Evolutionary conservation across 2,329 filamentous ascomycete genomes (phyloP).

Genomic region (Beauveria varroae): DNA sequence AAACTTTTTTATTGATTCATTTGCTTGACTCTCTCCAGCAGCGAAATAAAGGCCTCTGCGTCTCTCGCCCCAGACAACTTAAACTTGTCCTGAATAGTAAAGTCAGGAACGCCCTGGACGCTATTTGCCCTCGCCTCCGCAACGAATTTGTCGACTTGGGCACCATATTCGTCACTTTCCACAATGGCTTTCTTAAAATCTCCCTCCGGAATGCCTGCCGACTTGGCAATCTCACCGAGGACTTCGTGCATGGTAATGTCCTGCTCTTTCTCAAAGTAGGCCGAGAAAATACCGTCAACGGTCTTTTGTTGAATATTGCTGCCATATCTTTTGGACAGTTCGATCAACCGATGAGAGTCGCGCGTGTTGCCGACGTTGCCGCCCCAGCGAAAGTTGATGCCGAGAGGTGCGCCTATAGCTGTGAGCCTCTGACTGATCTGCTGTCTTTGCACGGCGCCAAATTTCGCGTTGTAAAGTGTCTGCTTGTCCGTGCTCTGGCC

Average conservation of each 20-base stretch:
- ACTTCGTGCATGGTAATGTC: slow-evolving; percentile 35
- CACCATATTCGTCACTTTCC: slow-evolving; percentile 41
- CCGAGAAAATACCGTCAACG: slow-evolving; percentile 34
- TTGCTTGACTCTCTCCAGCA: slow-evolving; percentile 52
- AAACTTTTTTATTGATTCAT: background rate
- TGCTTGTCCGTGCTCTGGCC: slow-evolving; percentile 28
- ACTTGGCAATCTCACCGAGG: slow-evolving; percentile 26
- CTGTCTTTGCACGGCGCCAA: slow-evolving; percentile 55
- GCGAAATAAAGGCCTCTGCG: slow-evolving; percentile 52
- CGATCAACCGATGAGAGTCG: slow-evolving; percentile 38
- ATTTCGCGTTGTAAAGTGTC: slow-evolving; percentile 34
- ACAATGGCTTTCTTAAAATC: slow-evolving; percentile 30
- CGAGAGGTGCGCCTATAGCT: slow-evolving; percentile 25
- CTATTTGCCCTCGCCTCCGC: slow-evolving; percentile 21
- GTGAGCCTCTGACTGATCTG: slow-evolving; percentile 24
- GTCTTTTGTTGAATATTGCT: slow-evolving; percentile 49
- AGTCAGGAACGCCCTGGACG: slow-evolving; percentile 64
- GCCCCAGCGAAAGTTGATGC: slow-evolving; percentile 42
- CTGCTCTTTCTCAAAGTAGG: slow-evolving; percentile 34
- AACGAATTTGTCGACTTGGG: slow-evolving; percentile 25
- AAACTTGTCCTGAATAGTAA: slow-evolving; percentile 60
- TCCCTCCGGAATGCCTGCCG: slow-evolving; percentile 38
- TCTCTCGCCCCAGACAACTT: slow-evolving; percentile 64
- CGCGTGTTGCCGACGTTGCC: slow-evolving; percentile 10
- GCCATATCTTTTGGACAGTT: slow-evolving; percentile 41